A percentile compares a stretch with the other conserved stretches of the same genome.
Evolutionary conservation across 495 filamentous ascomycete species (phyloP).

Genomic region (Penicillium ucsense): DNA sequence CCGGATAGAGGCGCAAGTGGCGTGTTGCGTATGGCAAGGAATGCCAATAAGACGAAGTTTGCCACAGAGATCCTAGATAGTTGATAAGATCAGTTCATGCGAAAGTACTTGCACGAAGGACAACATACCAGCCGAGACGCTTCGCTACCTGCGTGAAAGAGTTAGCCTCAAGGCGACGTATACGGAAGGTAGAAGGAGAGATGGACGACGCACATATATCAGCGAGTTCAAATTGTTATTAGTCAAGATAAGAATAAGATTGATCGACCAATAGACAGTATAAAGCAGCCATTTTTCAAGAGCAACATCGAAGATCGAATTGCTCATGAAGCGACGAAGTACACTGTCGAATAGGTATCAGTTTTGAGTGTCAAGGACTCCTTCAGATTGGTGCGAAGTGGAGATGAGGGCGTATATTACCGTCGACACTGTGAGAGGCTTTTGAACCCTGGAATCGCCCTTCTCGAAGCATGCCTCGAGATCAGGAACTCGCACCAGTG

Average conservation of each 20-base stretch:
- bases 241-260: constrained; percentile 38
- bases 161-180: neutral
- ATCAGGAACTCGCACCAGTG: constrained; percentile 1
- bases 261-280: constrained; percentile 35
- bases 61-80: constrained; percentile 39
- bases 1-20: constrained; percentile 47
- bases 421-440: neutral
- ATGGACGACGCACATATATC: neutral
- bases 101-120: neutral
- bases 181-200: neutral
- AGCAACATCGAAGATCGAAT: neutral
- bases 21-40: constrained; percentile 51
- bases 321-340: neutral
- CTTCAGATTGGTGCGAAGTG: neutral
- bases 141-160: constrained; percentile 3
- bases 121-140: constrained; percentile 8
- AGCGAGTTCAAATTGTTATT: constrained; percentile 1
- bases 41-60: constrained; percentile 46
- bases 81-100: neutral
- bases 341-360: neutral
- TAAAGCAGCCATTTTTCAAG: constrained; percentile 1
- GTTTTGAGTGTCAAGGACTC: neutral
- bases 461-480: neutral
- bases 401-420: neutral
- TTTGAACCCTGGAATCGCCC: neutral